phyloP scores from a whole-genome alignment of 306 rosid genomes.

The Prunus fruticosa region DNA sequence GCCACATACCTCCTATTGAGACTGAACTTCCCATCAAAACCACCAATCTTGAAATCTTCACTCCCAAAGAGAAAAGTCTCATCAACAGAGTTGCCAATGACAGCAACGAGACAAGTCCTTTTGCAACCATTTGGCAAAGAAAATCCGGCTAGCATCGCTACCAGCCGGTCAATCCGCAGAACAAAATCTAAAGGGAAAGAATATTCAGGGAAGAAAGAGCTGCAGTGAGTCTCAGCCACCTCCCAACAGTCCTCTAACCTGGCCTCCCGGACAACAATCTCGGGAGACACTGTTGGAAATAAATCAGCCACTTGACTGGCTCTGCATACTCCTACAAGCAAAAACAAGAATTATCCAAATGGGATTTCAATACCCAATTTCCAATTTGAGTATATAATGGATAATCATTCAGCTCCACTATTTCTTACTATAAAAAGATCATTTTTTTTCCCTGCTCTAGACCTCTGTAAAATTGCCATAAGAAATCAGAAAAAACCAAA shows the following conservation, averaged over 20 bases:
- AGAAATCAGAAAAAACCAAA: background rate
- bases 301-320: conserved; percentile 87
- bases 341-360: conserved; percentile 15
- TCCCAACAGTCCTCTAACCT: conserved; percentile 97
- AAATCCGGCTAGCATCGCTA: conserved; percentile 81
- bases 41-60: conserved; percentile 67
- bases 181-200: conserved; percentile 85
- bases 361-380: background rate
- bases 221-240: conserved; percentile 99
- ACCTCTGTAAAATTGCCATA: background rate
- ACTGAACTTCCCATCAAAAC: conserved; percentile 71
- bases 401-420: background rate
- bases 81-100: conserved; percentile 55
- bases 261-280: conserved; percentile 83
- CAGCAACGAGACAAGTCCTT: conserved; percentile 87
- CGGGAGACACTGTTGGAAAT: conserved; percentile 72
- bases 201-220: conserved; percentile 93
- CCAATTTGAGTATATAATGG: background rate
- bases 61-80: conserved; percentile 59
- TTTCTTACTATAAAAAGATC: background rate
- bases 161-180: conserved; percentile 80
- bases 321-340: conserved; percentile 68
- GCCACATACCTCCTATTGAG: conserved; percentile 87
- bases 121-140: conserved; percentile 76
- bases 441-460: background rate